Conservation (phyloP, 208 protist species). For the Crithidia fasciculata region DNA sequence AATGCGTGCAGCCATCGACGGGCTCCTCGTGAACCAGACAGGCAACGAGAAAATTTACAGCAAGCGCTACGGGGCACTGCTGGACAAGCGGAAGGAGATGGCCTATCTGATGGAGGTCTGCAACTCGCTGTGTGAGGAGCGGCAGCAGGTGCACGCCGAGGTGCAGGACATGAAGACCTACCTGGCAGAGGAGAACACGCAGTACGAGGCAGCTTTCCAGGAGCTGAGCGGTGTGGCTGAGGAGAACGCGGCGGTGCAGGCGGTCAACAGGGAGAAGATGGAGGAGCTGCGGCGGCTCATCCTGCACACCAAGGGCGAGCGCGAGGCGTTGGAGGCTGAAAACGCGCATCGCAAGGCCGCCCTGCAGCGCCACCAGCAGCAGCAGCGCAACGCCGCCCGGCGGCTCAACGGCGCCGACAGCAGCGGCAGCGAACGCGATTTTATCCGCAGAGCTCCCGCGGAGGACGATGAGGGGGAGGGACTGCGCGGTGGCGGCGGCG, state of each 20-base stretch:
- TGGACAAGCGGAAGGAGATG: constrained; percentile 92
- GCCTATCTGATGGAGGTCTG: constrained; percentile 93
- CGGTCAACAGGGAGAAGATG: constrained; percentile 52
- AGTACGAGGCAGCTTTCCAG: constrained; percentile 75
- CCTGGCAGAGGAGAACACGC: constrained; percentile 45
- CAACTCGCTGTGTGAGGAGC: constrained; percentile 87
- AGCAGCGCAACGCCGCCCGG: background rate
- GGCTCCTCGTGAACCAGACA: constrained; percentile 82
- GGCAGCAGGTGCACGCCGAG: constrained; percentile 55
- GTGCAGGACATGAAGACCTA: constrained; percentile 45
- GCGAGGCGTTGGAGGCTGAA: constrained; percentile 40
- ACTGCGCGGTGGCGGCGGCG: too few relatives aligned
- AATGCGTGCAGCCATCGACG: constrained; percentile 87
- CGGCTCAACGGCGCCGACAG: background rate
- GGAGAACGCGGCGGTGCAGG: constrained; percentile 48
- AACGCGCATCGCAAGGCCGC: constrained; percentile 25
- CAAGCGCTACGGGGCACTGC: constrained; percentile 81
- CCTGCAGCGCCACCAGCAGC: constrained; percentile 15
- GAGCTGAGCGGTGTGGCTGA: constrained; percentile 78
- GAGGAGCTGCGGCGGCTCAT: constrained; percentile 49
- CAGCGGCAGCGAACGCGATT: constrained; percentile 7
- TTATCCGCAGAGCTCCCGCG: background rate
- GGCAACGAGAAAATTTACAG: constrained; percentile 90
- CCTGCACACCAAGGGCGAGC: constrained; percentile 38
- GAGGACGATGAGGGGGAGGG: constrained; percentile 7